Conservation (phyloP, 2,329 filamentous ascomycete species). For the Stagonosporopsis rhizophila region DNA sequence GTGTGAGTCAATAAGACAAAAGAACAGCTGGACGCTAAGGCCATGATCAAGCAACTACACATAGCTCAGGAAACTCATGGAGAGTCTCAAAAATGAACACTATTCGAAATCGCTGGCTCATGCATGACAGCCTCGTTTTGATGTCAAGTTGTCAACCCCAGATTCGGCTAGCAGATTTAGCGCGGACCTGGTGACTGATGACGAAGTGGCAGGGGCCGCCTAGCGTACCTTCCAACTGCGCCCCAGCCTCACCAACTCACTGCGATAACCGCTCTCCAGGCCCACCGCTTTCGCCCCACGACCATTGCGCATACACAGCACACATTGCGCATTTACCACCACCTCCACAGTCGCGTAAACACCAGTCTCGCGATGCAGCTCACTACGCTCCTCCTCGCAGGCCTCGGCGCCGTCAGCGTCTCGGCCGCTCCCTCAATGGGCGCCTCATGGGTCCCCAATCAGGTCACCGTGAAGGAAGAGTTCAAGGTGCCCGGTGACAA, state of each 20-base stretch:
- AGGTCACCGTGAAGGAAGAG: slow-evolving; percentile 59
- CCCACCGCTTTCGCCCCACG: slow-evolving; percentile 6
- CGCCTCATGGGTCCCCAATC: slow-evolving; percentile 53
- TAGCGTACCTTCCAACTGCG: not conserved
- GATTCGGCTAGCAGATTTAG: slow-evolving; percentile 15
- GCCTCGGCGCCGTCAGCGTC: slow-evolving; percentile 55
- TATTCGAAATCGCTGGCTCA: not conserved
- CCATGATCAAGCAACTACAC: too few species aligned
- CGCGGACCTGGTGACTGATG: slow-evolving; percentile 18
- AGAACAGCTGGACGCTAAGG: not conserved
- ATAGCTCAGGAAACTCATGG: not conserved
- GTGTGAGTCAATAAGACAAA: not conserved
- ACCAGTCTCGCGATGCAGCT: slow-evolving; percentile 41
- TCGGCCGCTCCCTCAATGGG: slow-evolving; percentile 48
- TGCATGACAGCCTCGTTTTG: not conserved
- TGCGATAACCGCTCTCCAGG: slow-evolving; percentile 13
- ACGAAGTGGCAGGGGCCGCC: slow-evolving; percentile 11
- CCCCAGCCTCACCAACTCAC: slow-evolving; percentile 17
- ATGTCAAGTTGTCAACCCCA: slow-evolving; percentile 13
- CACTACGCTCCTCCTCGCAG: slow-evolving; percentile 48
- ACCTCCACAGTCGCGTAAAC: not conserved
- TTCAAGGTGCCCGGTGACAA: slow-evolving; percentile 82
- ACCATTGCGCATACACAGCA: not conserved
- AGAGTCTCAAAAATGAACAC: not conserved
- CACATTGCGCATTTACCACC: not conserved